phyloP scores from a whole-genome alignment of 805 yeast species.

The Candida peoriensis region DNA sequence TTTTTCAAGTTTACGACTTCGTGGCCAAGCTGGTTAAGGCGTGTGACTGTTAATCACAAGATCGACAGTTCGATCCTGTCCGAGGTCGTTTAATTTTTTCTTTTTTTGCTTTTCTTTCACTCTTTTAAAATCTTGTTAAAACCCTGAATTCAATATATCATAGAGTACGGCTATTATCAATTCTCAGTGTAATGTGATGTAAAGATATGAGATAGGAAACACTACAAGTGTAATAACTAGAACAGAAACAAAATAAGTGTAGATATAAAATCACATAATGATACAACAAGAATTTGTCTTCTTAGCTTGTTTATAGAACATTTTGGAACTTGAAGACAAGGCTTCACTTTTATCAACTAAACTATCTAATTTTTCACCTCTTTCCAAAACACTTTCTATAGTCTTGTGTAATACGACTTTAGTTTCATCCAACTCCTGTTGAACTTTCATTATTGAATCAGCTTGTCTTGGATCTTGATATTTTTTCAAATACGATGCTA shows the following conservation, averaged over 20 bases:
- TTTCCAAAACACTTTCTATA: slow-evolving; percentile 85
- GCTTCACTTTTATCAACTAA: slow-evolving; percentile 95
- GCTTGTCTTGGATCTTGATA: slow-evolving; percentile 98
- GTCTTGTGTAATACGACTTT: slow-evolving; percentile 95
- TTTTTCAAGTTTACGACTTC: no score
- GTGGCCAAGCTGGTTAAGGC: slow-evolving; percentile 31
- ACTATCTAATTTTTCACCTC: slow-evolving; percentile 94
- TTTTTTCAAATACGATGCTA: slow-evolving; percentile 67
- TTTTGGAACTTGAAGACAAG: slow-evolving; percentile 77
- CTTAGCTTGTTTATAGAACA: slow-evolving; percentile 96
- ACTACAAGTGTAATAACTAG: background rate
- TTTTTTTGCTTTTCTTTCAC: no score
- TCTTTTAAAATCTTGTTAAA: no score
- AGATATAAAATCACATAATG: slow-evolving; percentile 41
- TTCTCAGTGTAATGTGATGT: background rate
- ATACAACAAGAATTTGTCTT: slow-evolving; percentile 89
- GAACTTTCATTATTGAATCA: slow-evolving; percentile 94
- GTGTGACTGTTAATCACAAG: slow-evolving; percentile 45
- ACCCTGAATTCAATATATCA: no score
- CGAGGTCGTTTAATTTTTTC: slow-evolving; percentile 32
- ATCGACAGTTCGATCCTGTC: slow-evolving; percentile 45
- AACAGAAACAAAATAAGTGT: background rate
- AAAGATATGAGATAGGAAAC: background rate
- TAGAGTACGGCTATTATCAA: no score
- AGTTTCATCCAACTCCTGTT: slow-evolving; percentile 96